Evolutionary conservation across 1,139 yeast genomes (phyloP), one percentile per base, ranked within the genome.

Genomic region (Saccharomyces hybrid): DNA sequence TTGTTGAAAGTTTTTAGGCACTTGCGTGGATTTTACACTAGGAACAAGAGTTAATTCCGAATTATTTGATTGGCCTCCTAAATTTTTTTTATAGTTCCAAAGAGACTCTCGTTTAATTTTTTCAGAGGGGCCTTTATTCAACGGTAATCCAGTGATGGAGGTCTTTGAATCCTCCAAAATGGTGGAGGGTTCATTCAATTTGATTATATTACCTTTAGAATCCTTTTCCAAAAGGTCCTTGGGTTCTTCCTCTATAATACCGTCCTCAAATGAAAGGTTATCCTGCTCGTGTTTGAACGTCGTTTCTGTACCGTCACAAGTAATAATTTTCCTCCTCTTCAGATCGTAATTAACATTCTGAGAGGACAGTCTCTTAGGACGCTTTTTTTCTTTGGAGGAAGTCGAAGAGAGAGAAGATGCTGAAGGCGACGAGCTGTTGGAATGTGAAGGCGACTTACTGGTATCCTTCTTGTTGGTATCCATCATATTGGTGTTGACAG

Each of bases 121-220:
- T 49, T 66, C 70, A 32, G 67, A 59, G 4, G 71, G 71, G 3
- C 61, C 63, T 44, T 58, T 60, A 46, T 62, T 58, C 26, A 68
- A 58, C 7, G 71, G 68, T 29, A 64, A 44, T 6, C 72, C 71
- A 3, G 71, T 68, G 24, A 69, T 65, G 4, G 64, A 68, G 55
- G 64, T 67, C 16, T 62, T 55, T 9, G 65, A 62, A 34, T 64
- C 68, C 4, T 29, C 51, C 6, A 51, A 42, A 32, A 46, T 48
- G 24, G 44, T 38, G 11, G 54, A 53, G 4, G 66, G 65, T 42
- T 67, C 71, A 54, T 65, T 57, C 34, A 67, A 58, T 24, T 60
- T 57, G 11, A 58, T 54, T 28, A 63, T 55, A 9, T 59, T 55
- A 12, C 69, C 69, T 16, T 60, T 54, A 14, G 54, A 49, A 47